A percentile compares a stretch with the other conserved stretches of the same genome.
Evolutionary conservation across 1,284 basidiomycete genomes (phyloP).

Genomic region (Apiotrichum mycotoxinovorans): DNA sequence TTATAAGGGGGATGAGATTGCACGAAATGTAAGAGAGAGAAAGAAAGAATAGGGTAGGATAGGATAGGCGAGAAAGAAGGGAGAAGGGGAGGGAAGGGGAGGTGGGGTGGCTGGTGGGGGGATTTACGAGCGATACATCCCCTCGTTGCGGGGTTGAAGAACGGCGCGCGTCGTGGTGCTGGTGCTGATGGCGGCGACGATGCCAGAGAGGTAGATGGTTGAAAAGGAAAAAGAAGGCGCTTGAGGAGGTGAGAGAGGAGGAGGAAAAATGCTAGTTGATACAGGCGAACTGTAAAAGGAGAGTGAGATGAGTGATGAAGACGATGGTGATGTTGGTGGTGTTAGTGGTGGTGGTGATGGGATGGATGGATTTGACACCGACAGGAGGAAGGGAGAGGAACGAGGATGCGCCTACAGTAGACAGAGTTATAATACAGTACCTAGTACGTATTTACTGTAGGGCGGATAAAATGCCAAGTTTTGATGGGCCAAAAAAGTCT

Average conservation of each 20-base stretch:
- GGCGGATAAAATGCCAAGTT: no score
- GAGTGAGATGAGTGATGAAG: background rate
- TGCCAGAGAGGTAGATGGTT: background rate
- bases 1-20: background rate
- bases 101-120: background rate
- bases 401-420: no score
- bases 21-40: no score
- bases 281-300: constrained; percentile 4
- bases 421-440: no score
- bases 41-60: no score
- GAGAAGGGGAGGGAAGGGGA: background rate
- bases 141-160: constrained; percentile 7
- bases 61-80: constrained; percentile 6
- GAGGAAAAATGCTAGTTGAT: background rate
- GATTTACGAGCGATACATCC: constrained; percentile 15
- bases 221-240: background rate
- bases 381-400: no score
- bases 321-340: constrained; percentile 2
- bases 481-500: no score
- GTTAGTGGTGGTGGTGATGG: background rate
- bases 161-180: constrained; percentile 1
- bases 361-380: background rate
- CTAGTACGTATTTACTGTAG: no score
- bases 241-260: background rate
- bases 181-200: no score